phyloP scores from a whole-genome alignment of 345 rosid genomes.

The Eucalyptus pauciflora region DNA sequence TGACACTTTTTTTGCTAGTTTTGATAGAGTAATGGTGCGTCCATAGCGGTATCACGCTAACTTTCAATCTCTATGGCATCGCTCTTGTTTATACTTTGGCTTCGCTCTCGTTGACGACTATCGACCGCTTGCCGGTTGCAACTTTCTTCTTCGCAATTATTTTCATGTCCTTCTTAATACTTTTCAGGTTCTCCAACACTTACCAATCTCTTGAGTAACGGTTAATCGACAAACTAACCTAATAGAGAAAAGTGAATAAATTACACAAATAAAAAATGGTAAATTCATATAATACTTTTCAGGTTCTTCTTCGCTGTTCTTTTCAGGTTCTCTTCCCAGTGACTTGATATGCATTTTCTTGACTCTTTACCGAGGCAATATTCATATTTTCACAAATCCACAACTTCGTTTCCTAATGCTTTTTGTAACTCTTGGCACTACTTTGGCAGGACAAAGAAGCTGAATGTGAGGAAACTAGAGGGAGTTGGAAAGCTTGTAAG shows the following conservation, averaged over 20 bases:
- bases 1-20: not conserved
- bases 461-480: not conserved
- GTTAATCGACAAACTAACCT: not conserved
- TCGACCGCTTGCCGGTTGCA: not conserved
- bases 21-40: not conserved
- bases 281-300: not conserved
- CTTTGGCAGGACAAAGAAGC: conserved; percentile 3
- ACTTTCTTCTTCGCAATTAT: not conserved
- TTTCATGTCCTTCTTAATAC: not conserved
- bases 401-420: not conserved
- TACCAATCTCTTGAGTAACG: not conserved
- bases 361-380: not conserved
- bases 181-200: not conserved
- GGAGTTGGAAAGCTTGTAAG: conserved; percentile 11
- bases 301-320: not conserved
- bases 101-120: not conserved
- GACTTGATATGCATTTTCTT: not conserved
- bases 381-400: not conserved
- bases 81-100: not conserved
- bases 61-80: not conserved
- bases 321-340: not conserved
- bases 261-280: too few relatives aligned
- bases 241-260: not conserved
- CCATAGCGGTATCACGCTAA: not conserved
- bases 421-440: not conserved